Conservation (phyloP, 345 rosid genomes). For the Rhodomyrtus tomentosa region DNA sequence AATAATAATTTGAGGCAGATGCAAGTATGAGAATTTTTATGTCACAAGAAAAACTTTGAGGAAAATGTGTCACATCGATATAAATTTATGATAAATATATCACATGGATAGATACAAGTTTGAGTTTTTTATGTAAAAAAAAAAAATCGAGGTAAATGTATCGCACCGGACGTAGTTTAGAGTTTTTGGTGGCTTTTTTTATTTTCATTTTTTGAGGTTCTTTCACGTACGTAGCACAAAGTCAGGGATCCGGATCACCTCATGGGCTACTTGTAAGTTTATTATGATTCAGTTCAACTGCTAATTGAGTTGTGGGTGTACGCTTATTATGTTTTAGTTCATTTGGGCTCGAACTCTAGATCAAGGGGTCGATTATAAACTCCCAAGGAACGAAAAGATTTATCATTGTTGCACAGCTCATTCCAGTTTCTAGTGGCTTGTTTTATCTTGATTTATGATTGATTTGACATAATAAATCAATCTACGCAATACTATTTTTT, state of each 20-base stretch:
- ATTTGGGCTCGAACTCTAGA: neutral
- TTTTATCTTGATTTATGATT: neutral
- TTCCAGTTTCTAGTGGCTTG: rapidly evolving
- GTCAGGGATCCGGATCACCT: too few species aligned
- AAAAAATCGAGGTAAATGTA: too few species aligned
- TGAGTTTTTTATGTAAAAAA: too few species aligned
- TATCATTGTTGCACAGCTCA: neutral
- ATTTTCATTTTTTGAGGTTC: neutral
- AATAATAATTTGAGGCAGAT: too few species aligned
- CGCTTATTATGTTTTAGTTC: neutral
- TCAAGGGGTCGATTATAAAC: neutral
- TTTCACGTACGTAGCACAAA: neutral
- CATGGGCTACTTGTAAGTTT: neutral
- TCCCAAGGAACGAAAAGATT: neutral
- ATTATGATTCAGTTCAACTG: neutral
- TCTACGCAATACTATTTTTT: neutral
- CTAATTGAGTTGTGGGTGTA: neutral
- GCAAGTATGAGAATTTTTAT: too few species aligned
- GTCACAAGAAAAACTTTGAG: too few species aligned
- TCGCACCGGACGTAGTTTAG: too few species aligned
- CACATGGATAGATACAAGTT: too few species aligned
- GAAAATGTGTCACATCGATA: too few species aligned
- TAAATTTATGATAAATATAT: too few species aligned
- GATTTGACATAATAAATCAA: neutral
- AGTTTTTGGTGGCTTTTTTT: too few species aligned